Percentiles rank a stretch among this genome's conserved stretches.
These are phyloP conservation scores for Hymenoscyphus fructigenus DNA, from an alignment of 2,329 filamentous ascomycete genomes.

Conservation along the genomic window DNA sequence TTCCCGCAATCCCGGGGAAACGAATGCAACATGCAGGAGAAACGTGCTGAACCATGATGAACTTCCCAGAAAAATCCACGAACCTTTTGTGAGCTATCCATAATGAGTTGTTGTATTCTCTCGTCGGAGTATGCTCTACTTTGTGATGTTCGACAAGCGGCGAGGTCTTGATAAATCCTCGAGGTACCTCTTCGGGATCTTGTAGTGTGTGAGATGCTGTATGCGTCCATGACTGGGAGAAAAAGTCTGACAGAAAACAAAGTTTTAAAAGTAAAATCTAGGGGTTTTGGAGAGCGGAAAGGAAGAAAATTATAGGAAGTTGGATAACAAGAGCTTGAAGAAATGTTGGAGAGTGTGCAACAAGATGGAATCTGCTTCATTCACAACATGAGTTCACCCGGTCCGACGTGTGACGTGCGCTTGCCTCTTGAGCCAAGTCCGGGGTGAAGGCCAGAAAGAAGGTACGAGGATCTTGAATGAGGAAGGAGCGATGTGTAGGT, in stretches of 20 bases:
- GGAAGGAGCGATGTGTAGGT: not conserved
- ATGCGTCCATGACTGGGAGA: slow-evolving; percentile 20
- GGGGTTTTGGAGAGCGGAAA: not conserved
- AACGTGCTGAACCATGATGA: no score
- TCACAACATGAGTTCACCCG: not conserved
- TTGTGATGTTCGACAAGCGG: slow-evolving; percentile 16
- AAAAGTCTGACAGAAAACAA: not conserved
- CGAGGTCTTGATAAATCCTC: slow-evolving; percentile 31
- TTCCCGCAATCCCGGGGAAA: no score
- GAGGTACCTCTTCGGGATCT: slow-evolving; percentile 25
- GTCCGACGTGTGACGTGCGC: not conserved
- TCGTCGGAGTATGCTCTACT: slow-evolving; percentile 11
- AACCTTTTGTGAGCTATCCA: slow-evolving; percentile 20
- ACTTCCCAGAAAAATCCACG: not conserved
- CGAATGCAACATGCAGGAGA: no score
- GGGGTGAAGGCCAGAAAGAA: not conserved
- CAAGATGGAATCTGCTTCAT: not conserved
- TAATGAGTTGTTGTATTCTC: slow-evolving; percentile 15
- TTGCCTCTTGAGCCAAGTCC: not conserved
- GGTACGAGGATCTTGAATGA: not conserved
- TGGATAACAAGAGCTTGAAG: not conserved
- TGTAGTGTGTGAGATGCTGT: slow-evolving; percentile 29
- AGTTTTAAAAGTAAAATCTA: not conserved
- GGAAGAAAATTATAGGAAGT: not conserved
- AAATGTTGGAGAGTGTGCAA: not conserved